phyloP scores from a whole-genome alignment of 2,329 filamentous ascomycete species.

The Aspergillus arachidicola region DNA sequence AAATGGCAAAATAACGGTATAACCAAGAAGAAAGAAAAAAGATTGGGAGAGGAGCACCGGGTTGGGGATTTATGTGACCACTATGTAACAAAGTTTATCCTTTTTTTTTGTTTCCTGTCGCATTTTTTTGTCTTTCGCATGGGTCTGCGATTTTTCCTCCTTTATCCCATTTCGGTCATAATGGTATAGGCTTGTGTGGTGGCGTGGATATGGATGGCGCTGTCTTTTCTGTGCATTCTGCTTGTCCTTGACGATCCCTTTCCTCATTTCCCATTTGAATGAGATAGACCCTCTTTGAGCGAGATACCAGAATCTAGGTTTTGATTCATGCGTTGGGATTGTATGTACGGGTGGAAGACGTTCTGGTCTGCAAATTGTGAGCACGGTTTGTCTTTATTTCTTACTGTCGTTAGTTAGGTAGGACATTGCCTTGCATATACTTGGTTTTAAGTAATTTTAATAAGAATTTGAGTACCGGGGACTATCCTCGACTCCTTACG shows the following conservation, averaged over 20 bases:
- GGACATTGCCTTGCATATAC: constrained; percentile 2
- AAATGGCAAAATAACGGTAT: constrained; percentile 24
- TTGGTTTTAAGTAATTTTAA: neutral
- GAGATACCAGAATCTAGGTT: constrained; percentile 46
- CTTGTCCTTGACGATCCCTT: constrained; percentile 30
- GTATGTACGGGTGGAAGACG: constrained; percentile 1
- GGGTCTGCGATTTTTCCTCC: constrained; percentile 9
- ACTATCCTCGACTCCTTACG: neutral
- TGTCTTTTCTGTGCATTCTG: constrained; percentile 37
- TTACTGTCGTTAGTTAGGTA: constrained; percentile 9
- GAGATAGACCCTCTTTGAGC: constrained; percentile 43
- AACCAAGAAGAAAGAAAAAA: constrained; percentile 14
- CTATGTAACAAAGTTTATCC: constrained; percentile 18
- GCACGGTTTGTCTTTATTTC: constrained; percentile 12
- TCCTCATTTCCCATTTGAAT: constrained; percentile 32
- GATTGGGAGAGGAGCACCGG: constrained; percentile 7
- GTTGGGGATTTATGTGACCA: constrained; percentile 13
- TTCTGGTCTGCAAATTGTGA: neutral
- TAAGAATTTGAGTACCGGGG: neutral
- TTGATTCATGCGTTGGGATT: constrained; percentile 22
- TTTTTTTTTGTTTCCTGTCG: constrained; percentile 10
- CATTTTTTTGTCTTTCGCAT: constrained; percentile 25
- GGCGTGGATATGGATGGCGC: constrained; percentile 41
- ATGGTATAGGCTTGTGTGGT: constrained; percentile 35
- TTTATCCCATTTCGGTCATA: constrained; percentile 24